Evolutionary conservation across 192 early-diverging fungal genomes (phyloP), one percentile per base, ranked within the genome.

Genomic region (Entomortierella beljakovae): DNA sequence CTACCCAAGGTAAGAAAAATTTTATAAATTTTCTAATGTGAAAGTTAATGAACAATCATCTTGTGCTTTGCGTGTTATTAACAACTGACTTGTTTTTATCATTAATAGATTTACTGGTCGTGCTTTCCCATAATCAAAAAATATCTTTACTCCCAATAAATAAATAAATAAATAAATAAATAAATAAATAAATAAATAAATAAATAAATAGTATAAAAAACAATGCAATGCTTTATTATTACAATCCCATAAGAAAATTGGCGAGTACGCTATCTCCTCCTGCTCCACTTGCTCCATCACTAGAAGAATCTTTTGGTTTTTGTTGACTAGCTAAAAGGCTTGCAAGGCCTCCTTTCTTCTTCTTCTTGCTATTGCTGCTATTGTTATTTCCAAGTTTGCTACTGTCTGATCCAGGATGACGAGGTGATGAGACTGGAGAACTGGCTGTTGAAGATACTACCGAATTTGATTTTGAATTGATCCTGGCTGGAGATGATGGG

Each of bases 1-100:
- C 79, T 99, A 97, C 86, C 98, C 98, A 50, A 88, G 97, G 29
- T 99, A 57, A 67, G 37, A 25, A 34, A 35, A 15, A 7, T 2
- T 49, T 9, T 52, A 7, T 4, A 25, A 23, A 16, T 50, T 16
- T 49, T 25, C 15, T 49, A 29, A 8, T 31, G 6, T 18, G 29
- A n/a, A n/a, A n/a, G n/a, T n/a, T n/a, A n/a, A n/a, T n/a, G n/a
- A n/a, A n/a, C n/a, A n/a, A n/a, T n/a, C 26, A 26, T 57, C 33
- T 32, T 55, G 38, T 35, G 20, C 25, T 26, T 40, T 22, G 18
- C 11, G 29, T 42, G 5, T 34, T 57, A 29, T 6, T 37, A 43
- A 43, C 57, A 46, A 16, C 57, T n/a, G n/a, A n/a, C n/a, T n/a
- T n/a, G n/a, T n/a, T 46, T 26, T 57, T 46, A 26, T 46, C 22